Base-by-base conservation (phyloP, 208 protist species). In the Borovskyia barvae region DNA sequence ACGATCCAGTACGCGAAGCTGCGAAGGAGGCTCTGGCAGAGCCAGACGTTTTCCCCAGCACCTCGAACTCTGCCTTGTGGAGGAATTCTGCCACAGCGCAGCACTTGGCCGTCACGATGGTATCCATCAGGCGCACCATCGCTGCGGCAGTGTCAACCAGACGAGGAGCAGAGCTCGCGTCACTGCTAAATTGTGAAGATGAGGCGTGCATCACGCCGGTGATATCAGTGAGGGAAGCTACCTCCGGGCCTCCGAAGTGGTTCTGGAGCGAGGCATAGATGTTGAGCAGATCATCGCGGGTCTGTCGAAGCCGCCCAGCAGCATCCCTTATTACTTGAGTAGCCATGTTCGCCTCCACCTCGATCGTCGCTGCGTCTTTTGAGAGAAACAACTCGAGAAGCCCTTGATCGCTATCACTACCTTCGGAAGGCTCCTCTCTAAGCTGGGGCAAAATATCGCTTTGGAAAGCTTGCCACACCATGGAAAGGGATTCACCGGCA, bases 41-140 rank as follows among this genome's bases (percentile, higher is more conserved):
- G 15, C 25, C 11, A 1, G 54, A 39, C 6, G 54, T 35, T 11
- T 40, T 36, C 7, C 24, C 14, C 22, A 70, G 39, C 9, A 70
- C 37, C 11, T 62, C 63, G 5, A 32, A 15, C 2, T 52, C 53
- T 11, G 63, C 35, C 15, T 49, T 19, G 17, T 41, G 25, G 7
- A 70, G 24, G 15, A 70, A 70, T 6, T 43, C 30, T 45, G 24
- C 26, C 30, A 42, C n/a, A 15, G 39, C 54, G 9, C 39, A 52
- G 22, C 63, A 62, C 39, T 70, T 70, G n/a, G 54, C 36, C 32
- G 25, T 26, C 6, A 63, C 63, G 6, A 39, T 32, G 9, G 43
- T 48, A 40, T n/a, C 43, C 1, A 70, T 42, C 5, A 70, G 32
- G 5, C 15, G 33, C 1, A 58, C 24, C 1, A 39, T 57, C 7